phyloP scores from a whole-genome alignment of 163 green algal genomes.

The Dunaliella salina region DNA sequence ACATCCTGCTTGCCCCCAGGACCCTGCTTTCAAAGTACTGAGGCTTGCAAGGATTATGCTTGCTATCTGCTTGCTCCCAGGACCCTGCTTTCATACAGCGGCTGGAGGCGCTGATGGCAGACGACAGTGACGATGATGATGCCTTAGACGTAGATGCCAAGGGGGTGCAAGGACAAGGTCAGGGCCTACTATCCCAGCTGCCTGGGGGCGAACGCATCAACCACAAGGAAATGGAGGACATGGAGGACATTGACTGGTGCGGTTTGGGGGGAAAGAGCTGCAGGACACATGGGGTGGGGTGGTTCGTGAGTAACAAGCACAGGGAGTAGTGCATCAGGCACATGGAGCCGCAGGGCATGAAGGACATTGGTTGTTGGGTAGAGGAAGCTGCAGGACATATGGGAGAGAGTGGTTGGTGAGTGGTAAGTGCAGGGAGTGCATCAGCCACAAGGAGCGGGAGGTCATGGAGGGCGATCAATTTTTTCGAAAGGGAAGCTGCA shows the following conservation, averaged over 20 bases:
- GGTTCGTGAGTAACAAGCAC: background rate
- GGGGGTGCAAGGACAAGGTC: background rate
- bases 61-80: background rate
- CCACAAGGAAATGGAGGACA: conserved; percentile 3
- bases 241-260: conserved; percentile 16
- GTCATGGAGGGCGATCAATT: too few species aligned
- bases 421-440: too few species aligned
- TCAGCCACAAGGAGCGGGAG: too few species aligned
- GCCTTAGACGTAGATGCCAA: background rate
- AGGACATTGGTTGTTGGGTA: background rate
- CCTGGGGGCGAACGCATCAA: background rate
- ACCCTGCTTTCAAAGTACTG: too few species aligned
- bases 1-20: too few species aligned
- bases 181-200: background rate
- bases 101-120: conserved; percentile 12
- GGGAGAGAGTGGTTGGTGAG: too few species aligned
- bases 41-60: too few species aligned
- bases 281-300: background rate
- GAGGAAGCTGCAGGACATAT: background rate
- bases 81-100: background rate
- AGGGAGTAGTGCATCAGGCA: background rate
- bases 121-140: conserved; percentile 7
- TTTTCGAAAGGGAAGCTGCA: too few species aligned
- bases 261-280: background rate
- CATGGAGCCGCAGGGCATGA: background rate